Percentiles rank a stretch among this genome's conserved stretches.
These are phyloP conservation scores for Vigna hirtella DNA, from an alignment of 306 rosid genomes.

Conservation along the genomic window DNA sequence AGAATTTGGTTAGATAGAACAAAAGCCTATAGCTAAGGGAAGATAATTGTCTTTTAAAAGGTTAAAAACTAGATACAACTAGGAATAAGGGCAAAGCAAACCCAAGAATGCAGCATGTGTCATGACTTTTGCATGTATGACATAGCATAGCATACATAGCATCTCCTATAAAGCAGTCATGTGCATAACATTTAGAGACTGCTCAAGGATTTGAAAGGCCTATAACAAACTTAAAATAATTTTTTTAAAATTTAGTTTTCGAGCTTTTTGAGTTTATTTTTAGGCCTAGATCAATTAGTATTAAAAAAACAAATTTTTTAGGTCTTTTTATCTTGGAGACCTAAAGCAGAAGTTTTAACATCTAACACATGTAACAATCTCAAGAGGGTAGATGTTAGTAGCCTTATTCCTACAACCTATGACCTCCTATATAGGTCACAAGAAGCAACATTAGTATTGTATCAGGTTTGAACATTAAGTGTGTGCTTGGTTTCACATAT, in stretches of 20 bases:
- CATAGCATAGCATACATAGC: not conserved
- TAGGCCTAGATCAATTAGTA: no score
- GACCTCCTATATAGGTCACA: not conserved
- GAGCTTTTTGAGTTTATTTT: no score
- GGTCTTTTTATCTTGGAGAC: no score
- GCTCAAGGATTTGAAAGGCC: no score
- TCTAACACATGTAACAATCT: not conserved
- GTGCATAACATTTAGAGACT: not conserved
- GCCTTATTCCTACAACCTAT: not conserved
- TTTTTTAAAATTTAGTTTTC: no score
- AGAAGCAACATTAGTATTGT: not conserved
- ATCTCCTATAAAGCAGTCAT: not conserved
- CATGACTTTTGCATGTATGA: conserved; percentile 7
- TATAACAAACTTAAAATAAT: no score
- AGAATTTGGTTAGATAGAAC: not conserved
- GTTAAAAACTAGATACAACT: conserved; percentile 13
- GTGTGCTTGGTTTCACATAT: not conserved
- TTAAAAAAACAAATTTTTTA: no score
- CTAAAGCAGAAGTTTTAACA: no score
- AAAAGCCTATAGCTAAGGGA: not conserved
- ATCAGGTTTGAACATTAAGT: not conserved
- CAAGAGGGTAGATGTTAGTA: not conserved
- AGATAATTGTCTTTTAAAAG: not conserved
- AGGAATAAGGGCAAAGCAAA: not conserved
- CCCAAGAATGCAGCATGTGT: not conserved